Conservation (phyloP, 2,329 filamentous ascomycete genomes). For the Orbilia javanica region DNA sequence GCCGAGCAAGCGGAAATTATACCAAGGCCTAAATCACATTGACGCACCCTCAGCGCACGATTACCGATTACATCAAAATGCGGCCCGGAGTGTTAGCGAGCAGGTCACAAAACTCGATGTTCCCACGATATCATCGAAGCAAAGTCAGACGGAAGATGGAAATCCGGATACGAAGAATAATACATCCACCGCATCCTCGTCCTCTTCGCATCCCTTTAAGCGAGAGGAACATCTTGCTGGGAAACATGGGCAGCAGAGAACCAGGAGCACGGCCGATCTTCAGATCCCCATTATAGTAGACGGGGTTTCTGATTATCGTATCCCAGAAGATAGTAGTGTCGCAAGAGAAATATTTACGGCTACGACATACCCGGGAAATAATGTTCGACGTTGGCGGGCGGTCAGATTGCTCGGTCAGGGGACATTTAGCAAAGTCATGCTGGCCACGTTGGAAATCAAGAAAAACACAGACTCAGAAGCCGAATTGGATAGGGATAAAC, state of each 20-base stretch:
- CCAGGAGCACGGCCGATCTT: conserved; percentile 63
- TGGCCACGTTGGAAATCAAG: conserved; percentile 80
- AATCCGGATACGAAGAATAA: conserved; percentile 60
- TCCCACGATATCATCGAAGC: conserved; percentile 50
- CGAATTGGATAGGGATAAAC: conserved; percentile 76
- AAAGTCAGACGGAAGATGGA: conserved; percentile 49
- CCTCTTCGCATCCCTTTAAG: conserved; percentile 59
- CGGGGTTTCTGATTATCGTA: conserved; percentile 63
- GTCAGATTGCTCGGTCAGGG: conserved; percentile 87
- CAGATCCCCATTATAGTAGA: conserved; percentile 84
- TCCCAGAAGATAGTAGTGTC: conserved; percentile 65
- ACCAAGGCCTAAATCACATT: conserved; percentile 67
- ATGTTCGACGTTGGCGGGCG: conserved; percentile 81
- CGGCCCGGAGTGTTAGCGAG: conserved; percentile 58
- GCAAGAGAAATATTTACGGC: conserved; percentile 77
- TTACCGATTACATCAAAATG: conserved; percentile 44
- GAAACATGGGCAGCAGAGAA: conserved; percentile 62
- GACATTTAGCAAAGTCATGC: conserved; percentile 92
- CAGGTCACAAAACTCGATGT: conserved; percentile 59
- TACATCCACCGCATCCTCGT: not conserved
- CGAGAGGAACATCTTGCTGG: conserved; percentile 63
- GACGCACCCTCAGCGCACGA: conserved; percentile 59
- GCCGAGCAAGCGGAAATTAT: conserved; percentile 72
- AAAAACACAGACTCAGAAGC: conserved; percentile 69
- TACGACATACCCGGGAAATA: conserved; percentile 75